Base-by-base conservation (phyloP, 2,329 filamentous ascomycete genomes). In the Amauroascus verrucosus region DNA sequence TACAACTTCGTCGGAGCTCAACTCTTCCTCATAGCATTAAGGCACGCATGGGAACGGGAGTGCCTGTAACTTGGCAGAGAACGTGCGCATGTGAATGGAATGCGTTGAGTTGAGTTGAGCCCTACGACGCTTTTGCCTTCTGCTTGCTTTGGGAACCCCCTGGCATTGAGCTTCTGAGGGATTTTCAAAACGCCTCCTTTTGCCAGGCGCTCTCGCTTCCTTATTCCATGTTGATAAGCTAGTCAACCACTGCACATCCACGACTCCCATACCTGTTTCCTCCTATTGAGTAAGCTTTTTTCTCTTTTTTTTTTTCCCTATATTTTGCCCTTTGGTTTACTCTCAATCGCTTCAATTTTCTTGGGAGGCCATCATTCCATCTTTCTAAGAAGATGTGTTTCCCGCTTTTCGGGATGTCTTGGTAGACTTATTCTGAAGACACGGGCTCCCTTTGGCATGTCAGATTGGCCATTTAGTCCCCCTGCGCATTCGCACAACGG, bases 21-120 rank as follows among this genome's bases (percentile, higher is more conserved):
- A n/a, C n/a, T 14, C n/a, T 13, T 13, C 14, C 13, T 13, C 24
- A n/a, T 46, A 16, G 43, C 43, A 28, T 24, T 1, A 24, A 32
- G 13, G n/a, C 24, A 6, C 3, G 5, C 37, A 40, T 40, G 37
- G 37, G 43, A 30, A 30, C 20, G 28, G 28, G 16, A 30, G 7
- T 35, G 28, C 16, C n/a, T 37, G 33, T 32, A 28, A 8, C 45
- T 35, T 47, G 45, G 45, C 28, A 33, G 30, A 35, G 45, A 47
- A 47, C 45, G 45, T 47, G 45, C 45, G 20, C 18, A 16, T 20
- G 11, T 35, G 28, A 33, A 22, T 46, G 43, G 43, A 46, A 46
- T 20, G 18, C 8, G 8, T 6, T 24, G 32, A 22, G n/a, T 20
- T 18, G 18, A 14, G 18, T 9, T 5, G 9, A 45, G 3, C 14